Evolutionary conservation across 345 rosid genomes (phyloP).

Genomic region (Tarenaya hassleriana): DNA sequence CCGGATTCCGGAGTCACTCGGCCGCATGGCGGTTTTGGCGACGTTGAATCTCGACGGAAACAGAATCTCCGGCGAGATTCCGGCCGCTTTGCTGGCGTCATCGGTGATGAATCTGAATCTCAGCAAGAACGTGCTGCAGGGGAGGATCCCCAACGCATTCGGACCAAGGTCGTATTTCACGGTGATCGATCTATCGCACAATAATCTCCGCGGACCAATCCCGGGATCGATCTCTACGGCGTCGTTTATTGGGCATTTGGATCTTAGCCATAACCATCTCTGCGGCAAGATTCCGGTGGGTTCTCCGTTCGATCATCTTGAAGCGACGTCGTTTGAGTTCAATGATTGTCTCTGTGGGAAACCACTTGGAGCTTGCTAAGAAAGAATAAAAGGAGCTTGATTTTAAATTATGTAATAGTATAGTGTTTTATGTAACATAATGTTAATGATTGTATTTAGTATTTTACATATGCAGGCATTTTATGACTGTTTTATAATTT

Average conservation of each 20-base stretch:
- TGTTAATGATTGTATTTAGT: too few species aligned
- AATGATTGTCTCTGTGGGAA: constrained; percentile 83
- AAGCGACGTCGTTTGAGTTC: constrained; percentile 59
- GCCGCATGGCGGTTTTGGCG: constrained; percentile 76
- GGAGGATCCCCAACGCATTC: constrained; percentile 63
- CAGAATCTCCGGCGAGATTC: constrained; percentile 50
- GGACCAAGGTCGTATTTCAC: constrained; percentile 70
- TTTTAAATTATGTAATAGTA: too few species aligned
- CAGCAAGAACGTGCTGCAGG: constrained; percentile 54
- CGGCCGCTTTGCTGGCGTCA: constrained; percentile 49
- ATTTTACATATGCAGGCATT: too few species aligned
- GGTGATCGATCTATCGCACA: constrained; percentile 58
- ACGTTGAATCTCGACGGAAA: constrained; percentile 76
- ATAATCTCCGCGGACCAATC: constrained; percentile 51
- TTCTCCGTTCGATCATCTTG: constrained; percentile 76
- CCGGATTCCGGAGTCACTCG: constrained; percentile 49
- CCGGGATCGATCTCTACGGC: constrained; percentile 54
- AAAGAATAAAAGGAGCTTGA: too few species aligned
- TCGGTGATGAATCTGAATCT: constrained; percentile 52
- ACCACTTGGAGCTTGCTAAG: constrained; percentile 54
- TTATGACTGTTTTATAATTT: too few species aligned
- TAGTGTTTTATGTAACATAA: too few species aligned
- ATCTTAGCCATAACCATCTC: constrained; percentile 80
- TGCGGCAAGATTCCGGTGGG: constrained; percentile 78
- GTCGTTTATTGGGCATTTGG: constrained; percentile 69